Conservation (phyloP, 2,329 filamentous ascomycete genomes). For the Apiospora hydei region DNA sequence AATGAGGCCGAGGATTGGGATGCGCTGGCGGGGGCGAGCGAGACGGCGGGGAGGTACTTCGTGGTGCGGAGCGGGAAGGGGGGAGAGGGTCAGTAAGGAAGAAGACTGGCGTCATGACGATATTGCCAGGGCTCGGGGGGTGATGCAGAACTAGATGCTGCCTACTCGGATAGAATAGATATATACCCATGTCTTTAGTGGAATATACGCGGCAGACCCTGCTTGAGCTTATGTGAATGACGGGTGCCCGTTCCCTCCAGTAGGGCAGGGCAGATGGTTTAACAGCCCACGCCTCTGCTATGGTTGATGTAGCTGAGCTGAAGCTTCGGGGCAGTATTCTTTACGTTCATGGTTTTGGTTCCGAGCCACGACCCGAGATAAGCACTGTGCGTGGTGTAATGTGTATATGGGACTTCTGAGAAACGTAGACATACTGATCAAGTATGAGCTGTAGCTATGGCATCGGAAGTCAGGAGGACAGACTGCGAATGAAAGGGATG, state of each 20-base stretch:
- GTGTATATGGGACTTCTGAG: too few relatives aligned
- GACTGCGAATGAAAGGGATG: too few relatives aligned
- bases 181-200: neutral
- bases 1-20: constrained; percentile 65
- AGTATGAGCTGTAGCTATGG: too few relatives aligned
- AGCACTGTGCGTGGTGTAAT: too few relatives aligned
- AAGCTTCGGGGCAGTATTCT: neutral
- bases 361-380: too few relatives aligned
- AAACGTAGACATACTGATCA: too few relatives aligned
- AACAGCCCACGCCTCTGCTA: neutral
- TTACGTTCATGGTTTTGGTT: neutral
- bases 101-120: constrained; percentile 1
- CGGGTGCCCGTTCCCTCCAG: neutral
- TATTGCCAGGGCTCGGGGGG: neutral
- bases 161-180: neutral
- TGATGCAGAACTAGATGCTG: neutral
- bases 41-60: constrained; percentile 76
- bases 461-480: too few relatives aligned
- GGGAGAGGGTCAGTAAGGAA: constrained; percentile 28
- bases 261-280: neutral
- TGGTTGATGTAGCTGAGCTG: neutral
- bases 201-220: neutral
- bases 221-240: too few relatives aligned
- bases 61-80: constrained; percentile 71
- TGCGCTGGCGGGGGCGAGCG: constrained; percentile 68